Base-by-base conservation (phyloP, 2,329 filamentous ascomycete species). In the Cercospora nicotianae region DNA sequence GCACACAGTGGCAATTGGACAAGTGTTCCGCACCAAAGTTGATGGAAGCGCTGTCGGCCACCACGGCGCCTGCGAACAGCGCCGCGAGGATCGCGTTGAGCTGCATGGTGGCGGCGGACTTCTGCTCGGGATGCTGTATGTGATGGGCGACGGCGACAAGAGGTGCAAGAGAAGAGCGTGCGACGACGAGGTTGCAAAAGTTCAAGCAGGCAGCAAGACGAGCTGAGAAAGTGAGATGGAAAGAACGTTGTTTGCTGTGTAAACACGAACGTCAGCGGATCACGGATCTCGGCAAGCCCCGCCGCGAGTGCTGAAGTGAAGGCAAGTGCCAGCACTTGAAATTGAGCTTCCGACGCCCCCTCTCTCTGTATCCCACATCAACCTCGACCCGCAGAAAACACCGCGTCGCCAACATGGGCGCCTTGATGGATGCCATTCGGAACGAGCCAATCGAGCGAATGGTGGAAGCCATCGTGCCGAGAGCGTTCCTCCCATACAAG, bases 81-180 rank as follows among this genome's bases (percentile, higher is more conserved):
- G 60, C 60, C 23, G 55, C 61, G 55, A 67, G 48, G 28, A 58
- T 36, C 53, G 33, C 60, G 45, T 60, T 69, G 67, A 69, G 51
- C 23, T 67, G 64, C 67, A 69, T 69, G 48, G 63, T 67, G 64
- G 45, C 60, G 53, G 57, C 57, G 8, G 16, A 16, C 7, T 2
- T 51, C 18, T 57, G 51, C 13, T 3, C 51, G 53, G 45, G 12
- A 20, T 51, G 45, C 12, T 51, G 45, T 23, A 13, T 51, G 45
- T 13, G 20, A 51, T 13, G 20, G 10, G 45, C 45, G 18, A 51
- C 45, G 36, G 36, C 16, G 36, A 39, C 36, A 39, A 8, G 20
- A 51, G 45, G 20, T 5, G 8, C 45, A 13, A 51, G 45, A 39
- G 36, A 39, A 31, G 16, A 36, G 33, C 18, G 45, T 23, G 18